Evolutionary conservation across 257 asterid species (phyloP).

Genomic region (Leptodermis oblonga): DNA sequence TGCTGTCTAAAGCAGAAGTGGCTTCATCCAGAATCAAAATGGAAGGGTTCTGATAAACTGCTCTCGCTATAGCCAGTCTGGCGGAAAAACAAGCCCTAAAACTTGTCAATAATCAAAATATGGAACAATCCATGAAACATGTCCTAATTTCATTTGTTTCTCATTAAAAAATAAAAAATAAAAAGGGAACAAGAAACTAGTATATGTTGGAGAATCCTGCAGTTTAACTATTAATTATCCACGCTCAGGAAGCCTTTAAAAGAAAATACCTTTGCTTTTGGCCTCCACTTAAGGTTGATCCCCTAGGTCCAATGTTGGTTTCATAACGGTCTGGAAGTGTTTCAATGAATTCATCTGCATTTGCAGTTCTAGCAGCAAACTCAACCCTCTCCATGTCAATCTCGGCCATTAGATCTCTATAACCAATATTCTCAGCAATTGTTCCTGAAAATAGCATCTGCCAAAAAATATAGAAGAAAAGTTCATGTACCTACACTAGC

Average conservation of each 20-base stretch:
- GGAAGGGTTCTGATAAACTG: slow-evolving; percentile 86
- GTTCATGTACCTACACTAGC: neutral
- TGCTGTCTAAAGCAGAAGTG: slow-evolving; percentile 87
- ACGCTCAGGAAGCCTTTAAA: neutral
- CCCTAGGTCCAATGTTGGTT: slow-evolving; percentile 81
- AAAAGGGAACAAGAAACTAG: neutral
- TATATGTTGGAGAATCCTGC: neutral
- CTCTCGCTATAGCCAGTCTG: slow-evolving; percentile 93
- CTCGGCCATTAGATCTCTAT: slow-evolving; percentile 63
- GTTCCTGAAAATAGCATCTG: slow-evolving; percentile 89
- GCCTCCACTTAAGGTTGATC: slow-evolving; percentile 89
- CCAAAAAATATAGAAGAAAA: slow-evolving; percentile 4
- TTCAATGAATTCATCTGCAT: slow-evolving; percentile 80
- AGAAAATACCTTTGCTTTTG: slow-evolving; percentile 68
- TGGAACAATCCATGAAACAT: neutral
- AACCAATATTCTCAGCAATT: slow-evolving; percentile 84
- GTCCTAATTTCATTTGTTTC: neutral
- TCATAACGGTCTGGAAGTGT: slow-evolving; percentile 61
- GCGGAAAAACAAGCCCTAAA: neutral
- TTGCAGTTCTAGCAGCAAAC: slow-evolving; percentile 77
- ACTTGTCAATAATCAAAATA: neutral
- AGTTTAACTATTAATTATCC: neutral
- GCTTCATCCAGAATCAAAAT: slow-evolving; percentile 94
- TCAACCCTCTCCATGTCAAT: slow-evolving; percentile 72
- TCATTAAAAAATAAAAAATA: no score